A percentile compares a stretch with the other conserved stretches of the same genome.
Conservation (phyloP, 345 rosid genomes). For the Lepidium aucheri region DNA sequence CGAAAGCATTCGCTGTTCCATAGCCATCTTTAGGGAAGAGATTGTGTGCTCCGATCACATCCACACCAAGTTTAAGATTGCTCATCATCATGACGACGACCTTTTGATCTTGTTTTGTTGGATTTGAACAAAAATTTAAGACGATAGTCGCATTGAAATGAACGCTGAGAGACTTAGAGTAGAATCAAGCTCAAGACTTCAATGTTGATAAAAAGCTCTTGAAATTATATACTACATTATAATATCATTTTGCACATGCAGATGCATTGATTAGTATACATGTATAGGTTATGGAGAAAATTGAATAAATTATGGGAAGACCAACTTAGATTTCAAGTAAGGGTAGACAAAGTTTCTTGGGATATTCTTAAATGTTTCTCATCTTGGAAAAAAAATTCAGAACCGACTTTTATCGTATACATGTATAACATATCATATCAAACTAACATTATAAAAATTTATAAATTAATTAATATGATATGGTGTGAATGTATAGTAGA, state of each 20-base stretch:
- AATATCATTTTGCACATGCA: constrained; percentile 14
- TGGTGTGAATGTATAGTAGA: too few species aligned
- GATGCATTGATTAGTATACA: constrained; percentile 10
- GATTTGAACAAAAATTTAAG: neutral
- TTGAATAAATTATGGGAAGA: neutral
- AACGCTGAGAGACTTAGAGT: constrained; percentile 12
- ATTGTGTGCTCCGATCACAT: constrained; percentile 82
- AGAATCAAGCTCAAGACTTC: constrained; percentile 12
- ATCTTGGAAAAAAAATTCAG: neutral
- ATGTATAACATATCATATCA: neutral
- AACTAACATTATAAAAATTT: neutral
- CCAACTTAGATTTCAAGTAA: constrained; percentile 27
- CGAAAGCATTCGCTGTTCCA: constrained; percentile 79
- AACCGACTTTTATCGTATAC: constrained; percentile 19
- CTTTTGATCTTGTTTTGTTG: constrained; percentile 1
- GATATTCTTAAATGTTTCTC: constrained; percentile 21
- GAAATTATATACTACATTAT: constrained; percentile 1
- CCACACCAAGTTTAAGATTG: constrained; percentile 82
- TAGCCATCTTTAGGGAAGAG: constrained; percentile 90
- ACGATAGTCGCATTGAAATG: constrained; percentile 23
- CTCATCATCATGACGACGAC: constrained; percentile 34
- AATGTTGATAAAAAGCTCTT: neutral
- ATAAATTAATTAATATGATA: constrained; percentile 3
- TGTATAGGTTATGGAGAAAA: constrained; percentile 5
- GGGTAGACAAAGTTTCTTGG: constrained; percentile 27